phyloP scores from a whole-genome alignment of 2,329 filamentous ascomycete genomes.

The Neurospora sp. region DNA sequence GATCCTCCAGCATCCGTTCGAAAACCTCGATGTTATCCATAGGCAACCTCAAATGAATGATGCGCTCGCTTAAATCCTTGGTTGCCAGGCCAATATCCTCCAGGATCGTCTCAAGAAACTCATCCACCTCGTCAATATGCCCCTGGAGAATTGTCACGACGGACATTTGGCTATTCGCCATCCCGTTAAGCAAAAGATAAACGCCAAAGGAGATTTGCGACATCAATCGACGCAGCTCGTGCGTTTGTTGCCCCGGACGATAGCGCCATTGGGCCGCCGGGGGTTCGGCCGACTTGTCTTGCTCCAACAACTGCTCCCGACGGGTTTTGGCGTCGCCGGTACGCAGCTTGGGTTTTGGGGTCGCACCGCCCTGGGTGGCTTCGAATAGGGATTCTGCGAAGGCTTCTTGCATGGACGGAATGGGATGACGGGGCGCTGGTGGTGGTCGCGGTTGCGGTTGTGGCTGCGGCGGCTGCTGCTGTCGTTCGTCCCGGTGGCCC shows the following conservation, averaged over 20 bases:
- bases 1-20: slow-evolving; percentile 78
- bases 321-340: slow-evolving; percentile 49
- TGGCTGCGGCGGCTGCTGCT: neutral
- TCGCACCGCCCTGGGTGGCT: slow-evolving; percentile 41
- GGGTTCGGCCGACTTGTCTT: slow-evolving; percentile 56
- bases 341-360: slow-evolving; percentile 41
- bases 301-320: slow-evolving; percentile 58
- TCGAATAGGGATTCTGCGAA: slow-evolving; percentile 77
- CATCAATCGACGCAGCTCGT: slow-evolving; percentile 82
- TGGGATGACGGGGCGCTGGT: slow-evolving; percentile 48
- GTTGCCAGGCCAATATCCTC: slow-evolving; percentile 76
- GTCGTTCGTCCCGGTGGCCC: neutral
- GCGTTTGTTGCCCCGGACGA: slow-evolving; percentile 64
- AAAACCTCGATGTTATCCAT: slow-evolving; percentile 76
- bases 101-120: slow-evolving; percentile 74
- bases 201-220: slow-evolving; percentile 92
- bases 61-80: slow-evolving; percentile 68
- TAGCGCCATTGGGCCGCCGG: slow-evolving; percentile 69
- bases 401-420: slow-evolving; percentile 66
- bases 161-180: slow-evolving; percentile 81
- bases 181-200: slow-evolving; percentile 71
- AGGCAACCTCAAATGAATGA: slow-evolving; percentile 71
- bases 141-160: slow-evolving; percentile 82
- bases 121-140: slow-evolving; percentile 90
- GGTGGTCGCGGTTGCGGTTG: slow-evolving; percentile 5